Conservation (phyloP, 2,329 filamentous ascomycete species). For the Penicillium sclerotigenum region DNA sequence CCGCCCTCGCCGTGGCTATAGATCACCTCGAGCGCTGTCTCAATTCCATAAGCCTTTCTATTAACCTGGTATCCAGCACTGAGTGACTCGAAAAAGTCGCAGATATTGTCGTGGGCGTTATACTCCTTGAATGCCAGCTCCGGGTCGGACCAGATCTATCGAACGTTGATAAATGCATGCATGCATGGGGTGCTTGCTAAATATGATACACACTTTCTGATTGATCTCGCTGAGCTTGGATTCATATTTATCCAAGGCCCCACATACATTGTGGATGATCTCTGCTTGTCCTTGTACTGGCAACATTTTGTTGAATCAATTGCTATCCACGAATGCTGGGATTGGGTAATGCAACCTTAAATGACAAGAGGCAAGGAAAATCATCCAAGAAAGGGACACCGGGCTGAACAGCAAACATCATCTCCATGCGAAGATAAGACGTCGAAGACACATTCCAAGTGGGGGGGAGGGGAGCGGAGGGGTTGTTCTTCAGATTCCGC, state of each 20-base stretch:
- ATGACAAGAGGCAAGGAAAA: background rate
- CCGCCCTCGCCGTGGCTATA: conserved; percentile 32
- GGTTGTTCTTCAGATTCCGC: conserved; percentile 12
- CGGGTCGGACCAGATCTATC: conserved; percentile 18
- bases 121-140: conserved; percentile 18
- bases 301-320: background rate
- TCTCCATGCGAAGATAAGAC: background rate
- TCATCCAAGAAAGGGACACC: background rate
- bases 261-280: conserved; percentile 10
- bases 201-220: conserved; percentile 7
- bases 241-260: conserved; percentile 17
- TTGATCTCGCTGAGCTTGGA: conserved; percentile 23
- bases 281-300: conserved; percentile 3
- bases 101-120: conserved; percentile 17
- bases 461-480: background rate
- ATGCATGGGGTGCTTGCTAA: no score
- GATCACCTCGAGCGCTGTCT: conserved; percentile 11
- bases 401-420: conserved; percentile 9
- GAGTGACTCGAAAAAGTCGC: conserved; percentile 15
- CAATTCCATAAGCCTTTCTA: conserved; percentile 11
- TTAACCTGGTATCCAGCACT: conserved; percentile 9
- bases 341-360: background rate
- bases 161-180: background rate
- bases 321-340: background rate
- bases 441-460: background rate